A percentile compares a stretch with the other conserved stretches of the same genome.
These are phyloP conservation scores for Bondarzewia mesenterica DNA, from an alignment of 1,284 basidiomycete genomes.

Conservation along the genomic window DNA sequence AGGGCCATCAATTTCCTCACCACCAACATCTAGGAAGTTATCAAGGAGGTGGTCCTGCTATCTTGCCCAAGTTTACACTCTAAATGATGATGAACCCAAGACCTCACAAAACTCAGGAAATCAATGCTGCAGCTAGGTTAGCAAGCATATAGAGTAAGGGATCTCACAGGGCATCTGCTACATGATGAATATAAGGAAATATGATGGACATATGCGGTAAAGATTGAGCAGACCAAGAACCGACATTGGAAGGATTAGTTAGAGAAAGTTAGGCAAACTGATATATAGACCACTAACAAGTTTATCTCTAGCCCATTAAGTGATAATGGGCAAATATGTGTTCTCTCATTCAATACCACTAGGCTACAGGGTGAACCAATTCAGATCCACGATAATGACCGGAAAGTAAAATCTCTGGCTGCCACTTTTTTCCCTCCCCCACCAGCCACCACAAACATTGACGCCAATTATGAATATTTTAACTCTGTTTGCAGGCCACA, in stretches of 20 bases:
- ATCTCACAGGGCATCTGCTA: conserved; percentile 11
- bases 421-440: conserved; percentile 25
- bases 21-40: conserved; percentile 6
- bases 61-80: conserved; percentile 16
- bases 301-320: conserved; percentile 18
- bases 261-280: conserved; percentile 15
- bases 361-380: not conserved
- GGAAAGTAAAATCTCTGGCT: conserved; percentile 21
- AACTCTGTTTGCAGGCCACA: conserved; percentile 17
- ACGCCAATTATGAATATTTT: conserved; percentile 11
- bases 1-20: conserved; percentile 6
- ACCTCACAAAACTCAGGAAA: conserved; percentile 13
- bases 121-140: conserved; percentile 12
- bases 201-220: conserved; percentile 18
- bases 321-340: conserved; percentile 22
- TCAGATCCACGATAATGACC: conserved; percentile 15
- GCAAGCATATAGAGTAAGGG: conserved; percentile 9
- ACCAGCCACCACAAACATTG: conserved; percentile 1
- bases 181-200: conserved; percentile 7
- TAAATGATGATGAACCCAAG: conserved; percentile 20
- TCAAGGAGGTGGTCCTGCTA: conserved; percentile 14
- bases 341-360: conserved; percentile 21
- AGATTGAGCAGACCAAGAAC: conserved; percentile 22
- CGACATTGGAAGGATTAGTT: conserved; percentile 29
- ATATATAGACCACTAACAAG: conserved; percentile 26